Evolutionary conservation across 352 stramenopile genomes (phyloP), one percentile per base, ranked within the genome.

Genomic region (Discostella stelligera): DNA sequence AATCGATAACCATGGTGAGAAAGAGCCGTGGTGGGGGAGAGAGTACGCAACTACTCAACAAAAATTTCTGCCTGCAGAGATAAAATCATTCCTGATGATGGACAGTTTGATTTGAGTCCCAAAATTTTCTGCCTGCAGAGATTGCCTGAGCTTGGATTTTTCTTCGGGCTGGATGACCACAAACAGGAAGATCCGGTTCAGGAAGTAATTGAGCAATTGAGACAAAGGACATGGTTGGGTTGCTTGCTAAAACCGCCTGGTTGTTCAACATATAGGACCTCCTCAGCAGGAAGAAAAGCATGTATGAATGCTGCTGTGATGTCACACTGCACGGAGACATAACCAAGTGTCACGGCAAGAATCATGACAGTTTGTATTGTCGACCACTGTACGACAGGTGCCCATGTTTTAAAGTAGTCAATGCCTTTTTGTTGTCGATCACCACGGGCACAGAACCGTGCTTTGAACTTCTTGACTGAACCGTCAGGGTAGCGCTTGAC

Each of bases 311-410:
- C 27, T 32, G 27, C 27, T 32, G 27, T 32, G 27, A 32, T 32
- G 27, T 32, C 27, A 60, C 21, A 32, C 27, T 67, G 63, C 13
- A 7, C 49, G 3, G 65, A 75, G 3, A 60, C n/a, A 20, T 23
- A 62, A 2, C 58, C 52, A 16, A 61, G 39, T 3, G 25, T 55
- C 9, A 48, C 18, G 41, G 14, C 23, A 3, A 74, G 25, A n/a
- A 55, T 65, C 32, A 85, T 32, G 3, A 85, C 9, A 3, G 79
- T 50, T 0, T 66, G 25, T 37, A 85, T 56, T 20, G 74, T 82
- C 23, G 48, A 66, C 79, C 79, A 86, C 25, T 32, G 27, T 32
- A 32, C 27, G 27, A 32, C 27, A 32, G 27, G 27, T 5, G 27
- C 27, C 27, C 27, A 64, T 6, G 52, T 59, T 27, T 59, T 20